Conservation (phyloP, 2,329 filamentous ascomycete genomes). For the Ramichloridium luteum region DNA sequence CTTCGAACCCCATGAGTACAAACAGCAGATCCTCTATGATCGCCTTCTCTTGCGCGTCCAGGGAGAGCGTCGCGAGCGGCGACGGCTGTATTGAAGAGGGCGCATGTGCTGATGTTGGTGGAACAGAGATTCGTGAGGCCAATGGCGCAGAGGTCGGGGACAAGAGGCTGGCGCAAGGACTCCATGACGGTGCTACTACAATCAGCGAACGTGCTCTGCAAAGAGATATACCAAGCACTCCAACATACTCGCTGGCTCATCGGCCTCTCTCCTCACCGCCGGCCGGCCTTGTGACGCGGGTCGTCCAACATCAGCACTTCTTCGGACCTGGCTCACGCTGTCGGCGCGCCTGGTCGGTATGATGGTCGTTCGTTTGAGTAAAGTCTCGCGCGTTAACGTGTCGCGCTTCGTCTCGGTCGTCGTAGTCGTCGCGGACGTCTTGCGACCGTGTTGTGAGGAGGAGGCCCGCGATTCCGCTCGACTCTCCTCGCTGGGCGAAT, state of each 20-base stretch:
- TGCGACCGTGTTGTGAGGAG: too few species aligned
- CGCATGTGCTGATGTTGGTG: conserved; percentile 51
- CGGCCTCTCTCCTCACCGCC: conserved; percentile 4
- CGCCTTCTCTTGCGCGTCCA: conserved; percentile 73
- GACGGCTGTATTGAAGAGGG: conserved; percentile 57
- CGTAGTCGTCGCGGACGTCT: conserved; percentile 11
- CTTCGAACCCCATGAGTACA: conserved; percentile 96
- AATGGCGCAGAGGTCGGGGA: conserved; percentile 58
- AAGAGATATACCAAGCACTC: too few species aligned
- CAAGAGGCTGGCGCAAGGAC: conserved; percentile 64
- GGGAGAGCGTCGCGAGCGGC: conserved; percentile 55
- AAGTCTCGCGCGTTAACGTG: conserved; percentile 10
- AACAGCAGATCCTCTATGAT: conserved; percentile 86
- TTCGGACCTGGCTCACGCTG: conserved; percentile 7
- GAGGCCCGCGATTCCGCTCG: conserved; percentile 10
- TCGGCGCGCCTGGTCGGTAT: conserved; percentile 11
- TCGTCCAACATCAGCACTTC: conserved; percentile 11
- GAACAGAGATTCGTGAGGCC: conserved; percentile 52
- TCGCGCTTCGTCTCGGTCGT: conserved; percentile 9
- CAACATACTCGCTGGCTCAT: conserved; percentile 13
- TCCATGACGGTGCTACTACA: conserved; percentile 46
- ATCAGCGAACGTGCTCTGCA: not conserved
- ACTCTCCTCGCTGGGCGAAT: conserved; percentile 10
- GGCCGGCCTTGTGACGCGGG: conserved; percentile 10
- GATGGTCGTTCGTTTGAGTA: conserved; percentile 12